Percentiles rank a stretch among this genome's conserved stretches.
Conservation (phyloP, 2,329 filamentous ascomycete genomes). For the Pseudogymnoascus sp. region DNA sequence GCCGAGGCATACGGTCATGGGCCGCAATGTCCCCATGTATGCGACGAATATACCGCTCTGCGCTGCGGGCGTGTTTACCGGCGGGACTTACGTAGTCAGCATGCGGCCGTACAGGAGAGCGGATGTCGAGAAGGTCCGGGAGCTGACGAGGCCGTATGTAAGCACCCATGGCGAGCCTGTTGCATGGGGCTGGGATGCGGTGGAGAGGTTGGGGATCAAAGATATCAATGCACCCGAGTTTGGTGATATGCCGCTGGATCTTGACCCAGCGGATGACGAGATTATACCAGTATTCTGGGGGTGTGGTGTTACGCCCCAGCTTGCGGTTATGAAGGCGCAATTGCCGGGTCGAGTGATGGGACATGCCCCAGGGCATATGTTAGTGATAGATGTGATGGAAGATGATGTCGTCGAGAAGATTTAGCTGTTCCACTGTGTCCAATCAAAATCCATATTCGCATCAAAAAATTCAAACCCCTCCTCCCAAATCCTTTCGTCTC, state of each 20-base stretch:
- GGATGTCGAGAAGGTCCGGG: slow-evolving; percentile 46
- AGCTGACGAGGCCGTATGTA: slow-evolving; percentile 47
- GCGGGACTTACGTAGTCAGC: slow-evolving; percentile 50
- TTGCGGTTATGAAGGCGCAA: slow-evolving; percentile 51
- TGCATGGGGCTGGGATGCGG: slow-evolving; percentile 56
- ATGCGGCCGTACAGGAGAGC: slow-evolving; percentile 51
- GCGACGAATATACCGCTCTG: slow-evolving; percentile 48
- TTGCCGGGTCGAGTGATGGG: slow-evolving; percentile 51
- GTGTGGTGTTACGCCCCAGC: slow-evolving; percentile 60
- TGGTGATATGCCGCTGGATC: slow-evolving; percentile 41
- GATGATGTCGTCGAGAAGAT: slow-evolving; percentile 29
- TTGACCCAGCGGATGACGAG: slow-evolving; percentile 35
- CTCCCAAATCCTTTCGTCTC: slow-evolving; percentile 36
- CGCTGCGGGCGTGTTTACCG: slow-evolving; percentile 51
- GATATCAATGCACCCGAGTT: slow-evolving; percentile 49
- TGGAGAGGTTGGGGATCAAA: slow-evolving; percentile 44
- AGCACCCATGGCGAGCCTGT: slow-evolving; percentile 58
- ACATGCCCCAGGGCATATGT: slow-evolving; percentile 57
- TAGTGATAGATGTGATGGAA: slow-evolving; percentile 47
- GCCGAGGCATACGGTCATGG: slow-evolving; percentile 42
- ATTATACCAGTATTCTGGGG: slow-evolving; percentile 55
- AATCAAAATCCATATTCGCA: slow-evolving; percentile 33
- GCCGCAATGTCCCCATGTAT: slow-evolving; percentile 55
- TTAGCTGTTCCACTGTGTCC: slow-evolving; percentile 13
- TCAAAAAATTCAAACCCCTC: slow-evolving; percentile 34